These are phyloP conservation scores for Salix viminalis DNA, from an alignment of 345 rosid genomes.

Conservation along the genomic window DNA sequence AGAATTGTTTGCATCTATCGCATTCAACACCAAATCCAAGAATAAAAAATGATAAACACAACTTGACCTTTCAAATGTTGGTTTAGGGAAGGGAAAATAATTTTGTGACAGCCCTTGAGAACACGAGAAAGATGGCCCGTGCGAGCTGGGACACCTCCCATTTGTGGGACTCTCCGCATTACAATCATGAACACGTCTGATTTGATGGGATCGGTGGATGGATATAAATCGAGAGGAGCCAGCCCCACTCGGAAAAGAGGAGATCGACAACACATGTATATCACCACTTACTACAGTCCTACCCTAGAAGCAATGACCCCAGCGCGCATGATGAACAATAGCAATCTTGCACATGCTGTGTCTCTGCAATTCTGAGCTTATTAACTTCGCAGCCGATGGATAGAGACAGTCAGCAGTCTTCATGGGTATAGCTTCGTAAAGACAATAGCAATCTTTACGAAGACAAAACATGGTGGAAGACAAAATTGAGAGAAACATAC, in stretches of 20 bases:
- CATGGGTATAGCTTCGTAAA: neutral
- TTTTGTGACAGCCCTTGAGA: constrained; percentile 1
- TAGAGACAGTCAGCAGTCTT: neutral
- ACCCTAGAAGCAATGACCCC: constrained; percentile 13
- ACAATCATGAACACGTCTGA: constrained; percentile 5
- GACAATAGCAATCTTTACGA: constrained; percentile 5
- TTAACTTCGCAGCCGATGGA: neutral
- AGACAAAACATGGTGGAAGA: constrained; percentile 21
- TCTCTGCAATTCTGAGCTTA: constrained; percentile 11
- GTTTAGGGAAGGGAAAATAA: no score
- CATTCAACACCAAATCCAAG: no score
- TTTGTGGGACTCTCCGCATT: constrained; percentile 9
- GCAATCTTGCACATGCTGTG: constrained; percentile 35
- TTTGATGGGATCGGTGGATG: neutral
- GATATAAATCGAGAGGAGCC: neutral
- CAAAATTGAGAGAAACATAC: neutral
- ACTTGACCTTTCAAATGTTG: no score
- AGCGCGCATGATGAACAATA: constrained; percentile 24
- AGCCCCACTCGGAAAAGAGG: neutral
- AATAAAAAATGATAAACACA: no score
- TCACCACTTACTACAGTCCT: neutral
- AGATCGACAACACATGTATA: neutral
- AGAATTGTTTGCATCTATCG: no score
- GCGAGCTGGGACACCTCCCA: constrained; percentile 1
- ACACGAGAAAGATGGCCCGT: constrained; percentile 3